A percentile compares a stretch with the other conserved stretches of the same genome.
phyloP scores from a whole-genome alignment of 2,329 filamentous ascomycete species.

The Venturia nashicola region DNA sequence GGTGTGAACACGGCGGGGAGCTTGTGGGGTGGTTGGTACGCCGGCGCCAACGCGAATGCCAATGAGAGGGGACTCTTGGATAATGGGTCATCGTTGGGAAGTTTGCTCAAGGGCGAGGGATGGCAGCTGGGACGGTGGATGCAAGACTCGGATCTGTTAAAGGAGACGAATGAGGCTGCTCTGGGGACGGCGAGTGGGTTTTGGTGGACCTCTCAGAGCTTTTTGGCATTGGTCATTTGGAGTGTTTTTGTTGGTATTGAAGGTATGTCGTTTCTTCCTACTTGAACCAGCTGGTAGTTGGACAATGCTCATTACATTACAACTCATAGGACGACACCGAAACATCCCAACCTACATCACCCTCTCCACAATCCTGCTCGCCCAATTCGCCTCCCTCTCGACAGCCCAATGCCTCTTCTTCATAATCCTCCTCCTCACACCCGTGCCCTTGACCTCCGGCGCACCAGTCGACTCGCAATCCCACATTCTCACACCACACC shows the following conservation, averaged over 20 bases:
- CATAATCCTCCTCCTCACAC: constrained; percentile 44
- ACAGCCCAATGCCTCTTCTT: constrained; percentile 54
- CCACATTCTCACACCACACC: constrained; percentile 22
- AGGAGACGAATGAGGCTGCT: constrained; percentile 42
- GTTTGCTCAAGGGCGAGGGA: neutral
- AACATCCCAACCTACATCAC: constrained; percentile 37
- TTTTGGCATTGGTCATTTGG: constrained; percentile 42
- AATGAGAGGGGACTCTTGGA: constrained; percentile 17
- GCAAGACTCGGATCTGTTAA: constrained; percentile 38
- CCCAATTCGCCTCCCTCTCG: constrained; percentile 46
- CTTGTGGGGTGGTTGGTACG: constrained; percentile 27
- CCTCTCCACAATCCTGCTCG: constrained; percentile 46
- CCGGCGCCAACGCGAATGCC: constrained; percentile 18
- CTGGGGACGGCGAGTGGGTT: constrained; percentile 42
- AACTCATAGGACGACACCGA: constrained; percentile 34
- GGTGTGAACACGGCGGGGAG: constrained; percentile 29
- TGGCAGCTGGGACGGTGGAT: constrained; percentile 40
- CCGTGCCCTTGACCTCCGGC: constrained; percentile 30
- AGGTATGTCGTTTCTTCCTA: constrained; percentile 22
- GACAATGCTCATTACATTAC: too few relatives aligned
- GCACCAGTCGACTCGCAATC: constrained; percentile 18
- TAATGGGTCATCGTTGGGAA: constrained; percentile 9
- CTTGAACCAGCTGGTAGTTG: neutral
- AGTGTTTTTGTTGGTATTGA: constrained; percentile 46
- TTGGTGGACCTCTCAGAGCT: constrained; percentile 52